Percentiles rank a stretch among this genome's conserved stretches.
phyloP scores from a whole-genome alignment of 2,329 filamentous ascomycete genomes.

The Calcarisporium arbuscula region DNA sequence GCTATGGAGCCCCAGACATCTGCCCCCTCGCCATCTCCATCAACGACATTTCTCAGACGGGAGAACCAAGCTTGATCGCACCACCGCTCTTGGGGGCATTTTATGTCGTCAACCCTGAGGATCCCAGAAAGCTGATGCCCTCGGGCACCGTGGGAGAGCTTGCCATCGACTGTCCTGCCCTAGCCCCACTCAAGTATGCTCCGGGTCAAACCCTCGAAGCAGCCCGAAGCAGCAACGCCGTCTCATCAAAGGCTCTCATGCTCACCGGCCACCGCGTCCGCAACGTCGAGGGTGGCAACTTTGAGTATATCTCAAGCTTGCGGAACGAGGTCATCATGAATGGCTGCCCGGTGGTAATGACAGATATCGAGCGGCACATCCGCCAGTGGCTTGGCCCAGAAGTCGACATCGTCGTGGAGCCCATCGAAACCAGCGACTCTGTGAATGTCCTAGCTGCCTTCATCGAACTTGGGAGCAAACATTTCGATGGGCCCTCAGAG shows the following conservation, averaged over 20 bases:
- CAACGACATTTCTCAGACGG: slow-evolving; percentile 31
- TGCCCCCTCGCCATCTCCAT: slow-evolving; percentile 47
- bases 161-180: slow-evolving; percentile 46
- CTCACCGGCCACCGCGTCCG: slow-evolving; percentile 46
- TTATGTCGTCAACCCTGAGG: slow-evolving; percentile 47
- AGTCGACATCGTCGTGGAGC: slow-evolving; percentile 43
- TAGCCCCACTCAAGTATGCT: slow-evolving; percentile 29
- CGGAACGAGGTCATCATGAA: slow-evolving; percentile 34
- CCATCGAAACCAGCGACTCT: slow-evolving; percentile 37
- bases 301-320: slow-evolving; percentile 41
- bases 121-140: slow-evolving; percentile 43
- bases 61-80: slow-evolving; percentile 35
- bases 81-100: slow-evolving; percentile 43
- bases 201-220: slow-evolving; percentile 22
- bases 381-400: slow-evolving; percentile 39
- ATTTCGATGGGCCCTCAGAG: slow-evolving; percentile 30
- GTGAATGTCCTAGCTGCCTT: slow-evolving; percentile 40
- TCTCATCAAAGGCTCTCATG: too few species aligned
- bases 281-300: slow-evolving; percentile 40
- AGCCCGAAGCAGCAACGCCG: too few species aligned
- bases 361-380: slow-evolving; percentile 40
- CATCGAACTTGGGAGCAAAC: slow-evolving; percentile 37
- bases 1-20: slow-evolving; percentile 45
- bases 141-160: slow-evolving; percentile 52
- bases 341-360: slow-evolving; percentile 32